Conservation (phyloP, 306 rosid genomes). For the Cicer bijugum region DNA sequence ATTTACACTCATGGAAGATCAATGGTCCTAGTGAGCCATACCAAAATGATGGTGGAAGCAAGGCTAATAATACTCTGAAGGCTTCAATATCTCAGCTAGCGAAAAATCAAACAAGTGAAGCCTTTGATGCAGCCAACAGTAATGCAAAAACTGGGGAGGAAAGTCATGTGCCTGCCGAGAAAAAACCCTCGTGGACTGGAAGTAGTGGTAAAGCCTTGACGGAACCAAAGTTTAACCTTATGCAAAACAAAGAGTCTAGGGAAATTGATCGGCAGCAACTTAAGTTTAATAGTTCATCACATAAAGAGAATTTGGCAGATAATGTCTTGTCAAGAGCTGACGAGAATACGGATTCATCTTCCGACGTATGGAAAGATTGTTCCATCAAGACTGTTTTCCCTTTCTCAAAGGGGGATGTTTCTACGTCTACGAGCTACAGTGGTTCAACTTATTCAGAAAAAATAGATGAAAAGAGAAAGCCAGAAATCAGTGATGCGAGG, state of each 20-base stretch:
- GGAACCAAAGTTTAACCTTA: slow-evolving; percentile 53
- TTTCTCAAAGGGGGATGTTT: slow-evolving; percentile 62
- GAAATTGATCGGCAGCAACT: slow-evolving; percentile 62
- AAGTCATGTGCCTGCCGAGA: slow-evolving; percentile 53
- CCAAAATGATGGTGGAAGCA: slow-evolving; percentile 57
- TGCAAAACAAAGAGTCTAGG: slow-evolving; percentile 58
- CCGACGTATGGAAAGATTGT: slow-evolving; percentile 78
- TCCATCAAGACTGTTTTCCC: slow-evolving; percentile 84
- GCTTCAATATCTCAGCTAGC: slow-evolving; percentile 54
- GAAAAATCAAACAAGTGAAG: slow-evolving; percentile 52
- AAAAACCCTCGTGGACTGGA: slow-evolving; percentile 66
- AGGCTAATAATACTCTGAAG: slow-evolving; percentile 47
- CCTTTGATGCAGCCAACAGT: slow-evolving; percentile 51
- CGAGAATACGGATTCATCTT: slow-evolving; percentile 61
- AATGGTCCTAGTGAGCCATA: slow-evolving; percentile 62
- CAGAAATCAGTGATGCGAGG: slow-evolving; percentile 61
- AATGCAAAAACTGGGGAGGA: slow-evolving; percentile 55
- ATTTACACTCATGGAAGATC: slow-evolving; percentile 75
- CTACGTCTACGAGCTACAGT: slow-evolving; percentile 63
- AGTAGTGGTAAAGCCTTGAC: slow-evolving; percentile 58
- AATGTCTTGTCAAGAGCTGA: slow-evolving; percentile 70
- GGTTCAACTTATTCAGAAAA: slow-evolving; percentile 55
- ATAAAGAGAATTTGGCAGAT: slow-evolving; percentile 66
- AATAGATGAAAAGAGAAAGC: slow-evolving; percentile 68
- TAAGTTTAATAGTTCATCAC: slow-evolving; percentile 53